Conservation (phyloP, 192 early-diverging fungal genomes). For the Coemansia sp. region DNA sequence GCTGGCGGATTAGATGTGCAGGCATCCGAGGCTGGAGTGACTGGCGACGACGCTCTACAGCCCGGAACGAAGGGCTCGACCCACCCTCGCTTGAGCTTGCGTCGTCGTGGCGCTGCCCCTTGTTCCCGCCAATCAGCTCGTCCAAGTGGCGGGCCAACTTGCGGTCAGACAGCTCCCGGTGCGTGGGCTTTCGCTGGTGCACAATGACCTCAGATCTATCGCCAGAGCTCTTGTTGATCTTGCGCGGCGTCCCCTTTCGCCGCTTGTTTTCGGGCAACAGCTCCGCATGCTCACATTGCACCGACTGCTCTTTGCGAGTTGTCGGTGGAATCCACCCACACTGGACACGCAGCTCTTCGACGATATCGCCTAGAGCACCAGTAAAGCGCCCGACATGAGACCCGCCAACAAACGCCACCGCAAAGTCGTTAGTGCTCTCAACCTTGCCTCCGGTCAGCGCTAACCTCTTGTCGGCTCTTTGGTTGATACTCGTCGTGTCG, state of each 20-base stretch:
- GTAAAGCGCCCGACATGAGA: conserved; percentile 22
- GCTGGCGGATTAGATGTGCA: conserved; percentile 35
- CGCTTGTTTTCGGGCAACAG: conserved; percentile 17
- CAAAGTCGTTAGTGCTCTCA: conserved; percentile 19
- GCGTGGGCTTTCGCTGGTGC: conserved; percentile 13
- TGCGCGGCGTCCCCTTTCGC: conserved; percentile 49
- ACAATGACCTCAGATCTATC: conserved; percentile 48
- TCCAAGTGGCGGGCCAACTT: conserved; percentile 46
- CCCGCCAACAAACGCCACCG: conserved; percentile 38
- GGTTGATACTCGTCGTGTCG: background rate
- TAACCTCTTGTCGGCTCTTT: background rate
- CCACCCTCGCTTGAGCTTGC: conserved; percentile 2
- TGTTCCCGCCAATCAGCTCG: conserved; percentile 31
- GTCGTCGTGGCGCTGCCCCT: background rate
- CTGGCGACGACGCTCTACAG: conserved; percentile 6
- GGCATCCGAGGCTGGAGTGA: conserved; percentile 34
- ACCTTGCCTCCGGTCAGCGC: background rate
- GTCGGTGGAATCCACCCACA: conserved; percentile 45
- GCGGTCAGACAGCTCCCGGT: conserved; percentile 21
- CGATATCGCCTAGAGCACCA: conserved; percentile 15
- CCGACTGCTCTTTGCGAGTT: background rate
- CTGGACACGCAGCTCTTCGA: conserved; percentile 47
- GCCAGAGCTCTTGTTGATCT: conserved; percentile 13
- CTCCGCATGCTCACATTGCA: background rate
- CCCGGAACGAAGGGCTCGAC: conserved; percentile 1